Conservation (phyloP, 495 filamentous ascomycete species). For the Ascodesmis nigricans region DNA sequence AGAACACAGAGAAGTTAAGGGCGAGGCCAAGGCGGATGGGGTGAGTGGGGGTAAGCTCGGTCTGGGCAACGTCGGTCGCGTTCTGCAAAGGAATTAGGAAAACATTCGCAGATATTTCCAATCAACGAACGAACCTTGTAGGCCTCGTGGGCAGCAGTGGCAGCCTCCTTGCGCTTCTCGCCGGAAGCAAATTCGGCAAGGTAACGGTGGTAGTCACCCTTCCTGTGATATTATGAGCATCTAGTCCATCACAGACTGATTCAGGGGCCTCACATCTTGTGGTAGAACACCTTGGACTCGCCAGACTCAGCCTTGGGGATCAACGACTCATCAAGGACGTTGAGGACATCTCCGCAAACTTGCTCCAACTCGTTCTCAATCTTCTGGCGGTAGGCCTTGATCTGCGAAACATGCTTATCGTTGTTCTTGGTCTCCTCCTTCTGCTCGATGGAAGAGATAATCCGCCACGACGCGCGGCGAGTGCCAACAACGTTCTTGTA, state of each 20-base stretch:
- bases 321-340: constrained; percentile 82
- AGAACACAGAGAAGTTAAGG: constrained; percentile 99
- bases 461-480: constrained; percentile 96
- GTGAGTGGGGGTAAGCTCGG: constrained; percentile 92
- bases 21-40: constrained; percentile 96
- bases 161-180: constrained; percentile 95
- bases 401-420: constrained; percentile 87
- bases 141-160: constrained; percentile 88
- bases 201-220: constrained; percentile 99
- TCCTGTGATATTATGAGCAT: constrained; percentile 52
- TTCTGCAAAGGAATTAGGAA: constrained; percentile 34
- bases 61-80: constrained; percentile 95
- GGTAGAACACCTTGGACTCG: constrained; percentile 99
- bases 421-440: constrained; percentile 99
- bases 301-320: constrained; percentile 96
- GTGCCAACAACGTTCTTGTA: constrained; percentile 99
- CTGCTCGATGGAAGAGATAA: constrained; percentile 99
- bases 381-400: constrained; percentile 96
- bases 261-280: constrained; percentile 88
- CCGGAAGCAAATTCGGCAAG: constrained; percentile 96
- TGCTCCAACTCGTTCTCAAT: constrained; percentile 95
- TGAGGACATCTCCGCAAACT: constrained; percentile 95
- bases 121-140: constrained; percentile 67
- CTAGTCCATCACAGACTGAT: constrained; percentile 5
- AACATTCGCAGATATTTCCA: too few species aligned